phyloP scores from a whole-genome alignment of 2,329 filamentous ascomycete species.

The Aspergillus cejpii region DNA sequence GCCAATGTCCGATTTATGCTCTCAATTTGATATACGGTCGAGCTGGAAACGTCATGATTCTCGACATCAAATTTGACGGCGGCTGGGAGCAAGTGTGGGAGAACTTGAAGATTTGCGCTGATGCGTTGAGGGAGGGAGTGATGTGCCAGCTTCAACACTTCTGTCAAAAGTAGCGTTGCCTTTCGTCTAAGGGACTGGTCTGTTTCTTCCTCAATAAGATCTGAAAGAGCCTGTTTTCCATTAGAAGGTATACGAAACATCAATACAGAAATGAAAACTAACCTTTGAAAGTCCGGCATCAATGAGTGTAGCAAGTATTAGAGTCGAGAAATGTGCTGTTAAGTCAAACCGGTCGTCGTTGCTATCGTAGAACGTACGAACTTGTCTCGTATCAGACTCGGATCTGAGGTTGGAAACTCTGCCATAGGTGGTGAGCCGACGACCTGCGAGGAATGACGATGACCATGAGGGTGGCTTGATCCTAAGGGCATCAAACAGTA shows the following conservation, averaged over 20 bases:
- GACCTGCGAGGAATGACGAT: slow-evolving; percentile 85
- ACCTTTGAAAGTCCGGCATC: slow-evolving; percentile 64
- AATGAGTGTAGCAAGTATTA: slow-evolving; percentile 78
- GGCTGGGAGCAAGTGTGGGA: slow-evolving; percentile 75
- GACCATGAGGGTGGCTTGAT: slow-evolving; percentile 96
- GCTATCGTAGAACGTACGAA: slow-evolving; percentile 55
- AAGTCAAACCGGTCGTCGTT: slow-evolving; percentile 64
- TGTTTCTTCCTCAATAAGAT: slow-evolving; percentile 45
- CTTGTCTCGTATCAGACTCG: slow-evolving; percentile 48
- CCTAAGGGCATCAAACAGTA: slow-evolving; percentile 74
- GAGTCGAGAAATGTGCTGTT: slow-evolving; percentile 86
- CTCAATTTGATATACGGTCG: slow-evolving; percentile 95
- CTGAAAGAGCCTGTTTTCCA: slow-evolving; percentile 39
- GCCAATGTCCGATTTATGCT: slow-evolving; percentile 92
- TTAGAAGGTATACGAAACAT: slow-evolving; percentile 13
- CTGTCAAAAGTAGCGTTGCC: slow-evolving; percentile 81
- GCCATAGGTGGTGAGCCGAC: slow-evolving; percentile 92
- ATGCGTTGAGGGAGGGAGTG: slow-evolving; percentile 73
- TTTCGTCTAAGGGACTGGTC: slow-evolving; percentile 65
- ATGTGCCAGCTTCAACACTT: slow-evolving; percentile 82
- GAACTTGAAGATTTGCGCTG: slow-evolving; percentile 77
- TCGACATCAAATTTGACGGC: slow-evolving; percentile 66
- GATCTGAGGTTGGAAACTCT: slow-evolving; percentile 77
- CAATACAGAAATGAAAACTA: slow-evolving; percentile 6
- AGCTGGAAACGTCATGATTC: slow-evolving; percentile 70